These are phyloP conservation scores for Chlorociboria aeruginascens DNA, from an alignment of 495 filamentous ascomycete species.

Conservation along the genomic window DNA sequence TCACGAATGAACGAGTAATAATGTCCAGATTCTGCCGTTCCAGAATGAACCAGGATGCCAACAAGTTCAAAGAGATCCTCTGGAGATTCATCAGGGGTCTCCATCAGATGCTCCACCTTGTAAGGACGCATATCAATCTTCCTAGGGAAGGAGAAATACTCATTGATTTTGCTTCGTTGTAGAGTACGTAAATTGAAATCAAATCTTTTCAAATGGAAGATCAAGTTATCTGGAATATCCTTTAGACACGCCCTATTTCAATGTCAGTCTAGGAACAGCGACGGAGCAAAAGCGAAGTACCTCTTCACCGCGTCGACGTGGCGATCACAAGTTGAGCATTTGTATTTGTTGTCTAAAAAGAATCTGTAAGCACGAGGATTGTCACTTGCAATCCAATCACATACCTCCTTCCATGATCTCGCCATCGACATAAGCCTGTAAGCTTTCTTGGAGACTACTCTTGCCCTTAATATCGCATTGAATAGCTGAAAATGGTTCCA, in stretches of 20 bases:
- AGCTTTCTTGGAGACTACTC: constrained; percentile 65
- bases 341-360: constrained; percentile 77
- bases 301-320: constrained; percentile 93
- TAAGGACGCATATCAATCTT: constrained; percentile 85
- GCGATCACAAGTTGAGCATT: constrained; percentile 78
- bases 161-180: constrained; percentile 88
- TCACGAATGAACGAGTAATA: constrained; percentile 94
- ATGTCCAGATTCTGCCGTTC: constrained; percentile 88
- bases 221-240: constrained; percentile 86
- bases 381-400: constrained; percentile 13
- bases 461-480: constrained; percentile 98
- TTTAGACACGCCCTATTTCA: constrained; percentile 63
- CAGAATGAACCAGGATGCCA: constrained; percentile 83
- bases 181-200: constrained; percentile 84
- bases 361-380: not conserved
- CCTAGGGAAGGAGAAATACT: constrained; percentile 77
- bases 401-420: constrained; percentile 90
- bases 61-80: constrained; percentile 83
- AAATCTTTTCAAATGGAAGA: constrained; percentile 94
- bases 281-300: constrained; percentile 24
- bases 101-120: constrained; percentile 73
- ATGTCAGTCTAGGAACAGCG: not conserved
- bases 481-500: constrained; percentile 89
- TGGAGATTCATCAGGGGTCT: constrained; percentile 36
- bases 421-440: constrained; percentile 88